A percentile compares a stretch with the other conserved stretches of the same genome.
Evolutionary conservation across 139 green algal genomes (phyloP).

Genomic region (Haematococcus lacustris): DNA sequence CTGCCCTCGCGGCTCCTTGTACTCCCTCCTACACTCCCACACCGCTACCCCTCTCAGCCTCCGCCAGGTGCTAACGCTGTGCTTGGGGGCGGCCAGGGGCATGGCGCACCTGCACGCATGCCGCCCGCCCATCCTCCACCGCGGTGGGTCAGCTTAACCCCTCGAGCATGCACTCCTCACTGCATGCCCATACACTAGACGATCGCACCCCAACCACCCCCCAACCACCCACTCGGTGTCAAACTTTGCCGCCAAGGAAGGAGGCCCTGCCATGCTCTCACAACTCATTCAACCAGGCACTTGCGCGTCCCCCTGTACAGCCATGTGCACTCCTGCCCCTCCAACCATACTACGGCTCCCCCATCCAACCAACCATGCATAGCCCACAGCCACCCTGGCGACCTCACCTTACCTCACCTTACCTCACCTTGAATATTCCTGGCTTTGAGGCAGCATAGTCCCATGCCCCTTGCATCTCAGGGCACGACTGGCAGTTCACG

Average conservation of each 20-base stretch:
- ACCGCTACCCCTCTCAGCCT: constrained; percentile 13
- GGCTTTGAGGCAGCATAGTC: no score
- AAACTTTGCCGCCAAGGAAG: background rate
- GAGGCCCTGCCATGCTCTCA: background rate
- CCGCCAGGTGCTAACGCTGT: constrained; percentile 36
- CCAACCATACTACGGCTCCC: no score
- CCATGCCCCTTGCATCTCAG: no score
- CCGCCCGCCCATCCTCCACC: constrained; percentile 46
- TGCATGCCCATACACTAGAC: background rate
- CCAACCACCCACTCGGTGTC: background rate
- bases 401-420: no score
- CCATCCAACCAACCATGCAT: no score
- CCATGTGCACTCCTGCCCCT: no score
- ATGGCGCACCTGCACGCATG: constrained; percentile 58
- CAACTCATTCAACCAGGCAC: background rate
- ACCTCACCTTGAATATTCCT: no score
- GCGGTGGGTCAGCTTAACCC: constrained; percentile 15
- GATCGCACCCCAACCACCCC: background rate
- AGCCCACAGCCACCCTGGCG: no score
- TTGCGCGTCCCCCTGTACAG: no score
- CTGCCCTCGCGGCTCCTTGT: constrained; percentile 42
- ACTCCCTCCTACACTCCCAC: constrained; percentile 41
- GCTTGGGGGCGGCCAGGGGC: constrained; percentile 45
- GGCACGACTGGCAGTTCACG: no score
- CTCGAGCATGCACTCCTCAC: background rate